phyloP scores from a whole-genome alignment of 768 basidiomycete genomes.

The Russula vinacea region DNA sequence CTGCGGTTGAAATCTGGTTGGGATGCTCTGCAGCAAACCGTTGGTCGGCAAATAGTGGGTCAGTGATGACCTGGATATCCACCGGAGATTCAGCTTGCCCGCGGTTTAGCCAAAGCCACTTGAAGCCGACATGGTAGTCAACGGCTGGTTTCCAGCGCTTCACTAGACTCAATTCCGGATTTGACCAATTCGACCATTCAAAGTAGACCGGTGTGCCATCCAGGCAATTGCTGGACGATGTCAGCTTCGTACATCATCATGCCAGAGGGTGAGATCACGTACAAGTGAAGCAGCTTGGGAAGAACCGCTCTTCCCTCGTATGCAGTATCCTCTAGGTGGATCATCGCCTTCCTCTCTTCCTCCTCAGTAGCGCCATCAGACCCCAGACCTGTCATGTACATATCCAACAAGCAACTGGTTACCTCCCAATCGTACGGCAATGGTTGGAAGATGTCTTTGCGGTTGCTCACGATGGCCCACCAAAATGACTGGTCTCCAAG shows the following conservation, averaged over 20 bases:
- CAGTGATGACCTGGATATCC: conserved; percentile 37
- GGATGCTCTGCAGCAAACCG: conserved; percentile 28
- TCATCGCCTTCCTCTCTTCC: conserved; percentile 39
- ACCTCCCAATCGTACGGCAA: conserved; percentile 49
- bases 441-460: conserved; percentile 43
- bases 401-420: conserved; percentile 48
- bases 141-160: conserved; percentile 46
- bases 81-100: conserved; percentile 31
- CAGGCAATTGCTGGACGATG: conserved; percentile 42
- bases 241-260: not conserved
- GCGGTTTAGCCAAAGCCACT: conserved; percentile 51
- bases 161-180: conserved; percentile 41
- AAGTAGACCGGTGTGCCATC: conserved; percentile 43
- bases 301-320: conserved; percentile 44
- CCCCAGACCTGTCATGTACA: conserved; percentile 45
- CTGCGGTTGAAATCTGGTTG: too few relatives aligned
- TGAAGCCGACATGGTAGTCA: conserved; percentile 47
- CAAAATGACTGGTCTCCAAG: conserved; percentile 53
- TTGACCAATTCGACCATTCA: conserved; percentile 48
- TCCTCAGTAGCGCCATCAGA: conserved; percentile 39
- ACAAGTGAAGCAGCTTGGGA: conserved; percentile 53
- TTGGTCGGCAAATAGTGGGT: conserved; percentile 45
- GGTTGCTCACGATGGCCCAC: conserved; percentile 51
- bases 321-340: conserved; percentile 40
- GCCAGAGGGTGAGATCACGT: conserved; percentile 28